Base-by-base conservation (phyloP, 2,329 filamentous ascomycete species). In the Falciphora oryzae region DNA sequence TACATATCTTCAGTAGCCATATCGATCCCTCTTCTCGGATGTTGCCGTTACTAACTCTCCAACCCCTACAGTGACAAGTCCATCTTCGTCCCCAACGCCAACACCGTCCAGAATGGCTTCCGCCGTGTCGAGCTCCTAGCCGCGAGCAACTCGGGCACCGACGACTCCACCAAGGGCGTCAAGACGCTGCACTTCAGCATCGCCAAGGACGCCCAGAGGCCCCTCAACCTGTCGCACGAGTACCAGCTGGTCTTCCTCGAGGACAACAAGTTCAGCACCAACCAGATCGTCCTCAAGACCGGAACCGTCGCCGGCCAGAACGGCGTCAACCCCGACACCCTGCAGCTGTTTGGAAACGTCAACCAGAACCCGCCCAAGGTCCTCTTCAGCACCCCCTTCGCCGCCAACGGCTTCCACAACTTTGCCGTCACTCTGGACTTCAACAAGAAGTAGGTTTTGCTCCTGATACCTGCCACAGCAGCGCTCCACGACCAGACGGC, bases 171-270 rank as follows among this genome's bases (percentile, higher is more conserved):
- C 53, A 72, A 73, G 31, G 85, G 84, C 32, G 74, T 86, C 65
- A 87, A 86, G 75, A 87, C 85, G 1, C 78, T 88, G 62, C 86
- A 89, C 74, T 88, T 85, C 73, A 84, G 81, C 68, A 70, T 89
- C 38, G 78, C 79, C 72, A 82, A 83, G 70, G 84, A 88, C 68
- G 66, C 73, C 3, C 70, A 75, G 57, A 76, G 82, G 14, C 80
- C 80, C 16, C 73, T 88, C 63, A 88, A 89, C 75, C 74, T 83
- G 64, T 82, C 81, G 10, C 86, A 88, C 72, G 84, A 88, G 75
- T 88, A 88, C 74, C 77, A 85, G 71, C 79, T 85, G 59, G 76
- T 80, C 53, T 84, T 81, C 72, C 77, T 81, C 32, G 80, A 83
- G 72, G 77, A 74, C 68, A 73, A 69, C 62, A 76, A 80, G 67